Evolutionary conservation across 2,329 filamentous ascomycete genomes (phyloP).

Genomic region (Penicillium crustosum): DNA sequence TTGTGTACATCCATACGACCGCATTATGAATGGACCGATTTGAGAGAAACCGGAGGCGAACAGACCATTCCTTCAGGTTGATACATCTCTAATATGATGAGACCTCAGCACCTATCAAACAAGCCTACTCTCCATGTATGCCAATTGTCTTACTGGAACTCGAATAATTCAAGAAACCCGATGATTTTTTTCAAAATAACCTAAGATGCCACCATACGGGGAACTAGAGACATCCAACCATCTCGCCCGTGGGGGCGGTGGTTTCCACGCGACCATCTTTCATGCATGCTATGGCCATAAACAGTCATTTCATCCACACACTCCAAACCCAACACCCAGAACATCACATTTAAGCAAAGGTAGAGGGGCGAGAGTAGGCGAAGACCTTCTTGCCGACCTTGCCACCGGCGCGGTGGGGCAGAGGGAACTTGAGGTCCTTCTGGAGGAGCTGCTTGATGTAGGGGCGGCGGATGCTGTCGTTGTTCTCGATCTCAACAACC

Average conservation of each 20-base stretch:
- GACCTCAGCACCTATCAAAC: not conserved
- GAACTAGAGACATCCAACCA: conserved; percentile 42
- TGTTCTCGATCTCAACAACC: conserved; percentile 95
- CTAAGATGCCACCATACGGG: conserved; percentile 42
- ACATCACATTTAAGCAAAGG: conserved; percentile 79
- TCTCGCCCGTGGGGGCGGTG: conserved; percentile 38
- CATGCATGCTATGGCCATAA: conserved; percentile 45
- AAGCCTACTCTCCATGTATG: not conserved
- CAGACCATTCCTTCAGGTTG: not conserved
- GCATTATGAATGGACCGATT: not conserved
- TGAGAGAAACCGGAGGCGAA: not conserved
- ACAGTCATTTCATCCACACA: conserved; percentile 46
- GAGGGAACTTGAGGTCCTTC: conserved; percentile 97
- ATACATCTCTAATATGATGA: not conserved
- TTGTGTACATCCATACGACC: not conserved
- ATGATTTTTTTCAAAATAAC: conserved; percentile 42
- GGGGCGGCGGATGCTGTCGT: conserved; percentile 90
- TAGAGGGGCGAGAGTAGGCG: conserved; percentile 87
- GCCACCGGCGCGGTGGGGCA: conserved; percentile 83
- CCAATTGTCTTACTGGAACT: conserved; percentile 9
- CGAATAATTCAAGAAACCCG: conserved; percentile 32
- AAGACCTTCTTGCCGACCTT: conserved; percentile 91
- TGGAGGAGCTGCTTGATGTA: conserved; percentile 98
- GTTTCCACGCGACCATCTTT: conserved; percentile 39
- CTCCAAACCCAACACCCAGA: conserved; percentile 37